phyloP scores from a whole-genome alignment of 768 basidiomycete genomes.

The Flagelloscypha sp. region DNA sequence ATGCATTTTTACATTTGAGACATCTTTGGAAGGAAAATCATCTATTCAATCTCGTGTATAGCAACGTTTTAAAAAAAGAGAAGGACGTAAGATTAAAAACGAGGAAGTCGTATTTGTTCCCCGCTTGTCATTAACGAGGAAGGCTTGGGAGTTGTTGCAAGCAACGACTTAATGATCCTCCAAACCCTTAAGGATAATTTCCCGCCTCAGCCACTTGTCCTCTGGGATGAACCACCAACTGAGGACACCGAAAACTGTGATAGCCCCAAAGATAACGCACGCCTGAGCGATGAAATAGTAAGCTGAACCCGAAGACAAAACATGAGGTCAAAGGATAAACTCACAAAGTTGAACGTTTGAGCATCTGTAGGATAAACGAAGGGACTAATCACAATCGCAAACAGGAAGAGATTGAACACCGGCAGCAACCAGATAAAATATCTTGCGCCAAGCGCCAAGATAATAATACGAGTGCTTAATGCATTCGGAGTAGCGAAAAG shows the following conservation, averaged over 20 bases:
- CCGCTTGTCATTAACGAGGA: no score
- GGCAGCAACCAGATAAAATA: constrained; percentile 62
- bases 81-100: no score
- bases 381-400: constrained; percentile 75
- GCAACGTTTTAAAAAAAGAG: no score
- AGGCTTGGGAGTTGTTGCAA: no score
- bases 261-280: constrained; percentile 66
- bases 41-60: no score
- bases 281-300: no score
- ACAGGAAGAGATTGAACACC: constrained; percentile 67
- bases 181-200: constrained; percentile 49
- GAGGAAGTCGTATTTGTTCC: no score
- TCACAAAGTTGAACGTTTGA: constrained; percentile 77
- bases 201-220: constrained; percentile 70
- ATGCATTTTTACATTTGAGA: no score
- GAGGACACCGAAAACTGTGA: constrained; percentile 69
- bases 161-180: no score
- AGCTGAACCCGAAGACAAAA: no score
- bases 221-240: constrained; percentile 77
- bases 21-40: no score
- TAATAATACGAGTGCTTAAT: constrained; percentile 69
- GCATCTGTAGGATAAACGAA: constrained; percentile 80
- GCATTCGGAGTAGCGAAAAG: constrained; percentile 69
- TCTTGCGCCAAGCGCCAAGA: constrained; percentile 55
- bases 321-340: constrained; percentile 21